phyloP scores from a whole-genome alignment of 2,329 filamentous ascomycete genomes.

The Plectosphaerella plurivora region DNA sequence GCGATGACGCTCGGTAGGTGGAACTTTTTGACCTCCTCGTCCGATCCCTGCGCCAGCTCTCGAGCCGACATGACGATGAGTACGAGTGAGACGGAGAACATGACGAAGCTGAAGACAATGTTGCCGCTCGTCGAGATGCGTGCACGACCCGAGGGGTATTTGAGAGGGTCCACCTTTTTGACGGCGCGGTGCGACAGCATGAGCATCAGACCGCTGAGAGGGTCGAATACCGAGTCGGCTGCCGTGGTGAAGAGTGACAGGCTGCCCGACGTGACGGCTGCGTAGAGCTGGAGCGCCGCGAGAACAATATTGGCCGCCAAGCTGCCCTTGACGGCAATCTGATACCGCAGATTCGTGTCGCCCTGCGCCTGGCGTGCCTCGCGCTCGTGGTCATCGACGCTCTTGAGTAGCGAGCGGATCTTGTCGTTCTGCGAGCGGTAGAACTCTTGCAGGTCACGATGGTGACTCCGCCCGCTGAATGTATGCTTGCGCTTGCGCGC shows the following conservation, averaged over 20 bases:
- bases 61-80: conserved; percentile 83
- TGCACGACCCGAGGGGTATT: conserved; percentile 89
- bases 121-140: conserved; percentile 94
- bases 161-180: conserved; percentile 75
- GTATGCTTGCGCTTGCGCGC: conserved; percentile 61
- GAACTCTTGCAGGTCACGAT: conserved; percentile 68
- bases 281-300: conserved; percentile 80
- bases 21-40: conserved; percentile 58
- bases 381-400: conserved; percentile 83
- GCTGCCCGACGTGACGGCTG: conserved; percentile 80
- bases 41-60: conserved; percentile 53
- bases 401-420: conserved; percentile 86
- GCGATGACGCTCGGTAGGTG: conserved; percentile 81
- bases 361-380: conserved; percentile 75
- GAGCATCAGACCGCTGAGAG: conserved; percentile 80
- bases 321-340: conserved; percentile 61
- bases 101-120: conserved; percentile 93
- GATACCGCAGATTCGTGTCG: conserved; percentile 74
- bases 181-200: conserved; percentile 87
- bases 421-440: conserved; percentile 91
- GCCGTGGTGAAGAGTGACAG: conserved; percentile 96
- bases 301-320: conserved; percentile 80
- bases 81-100: conserved; percentile 88
- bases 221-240: conserved; percentile 94
- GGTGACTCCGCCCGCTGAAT: conserved; percentile 21